Evolutionary conservation across 176 grass and related monocot genomes (phyloP), one percentile per base, ranked within the genome.

Genomic region (Cenchrus fungigraminus): DNA sequence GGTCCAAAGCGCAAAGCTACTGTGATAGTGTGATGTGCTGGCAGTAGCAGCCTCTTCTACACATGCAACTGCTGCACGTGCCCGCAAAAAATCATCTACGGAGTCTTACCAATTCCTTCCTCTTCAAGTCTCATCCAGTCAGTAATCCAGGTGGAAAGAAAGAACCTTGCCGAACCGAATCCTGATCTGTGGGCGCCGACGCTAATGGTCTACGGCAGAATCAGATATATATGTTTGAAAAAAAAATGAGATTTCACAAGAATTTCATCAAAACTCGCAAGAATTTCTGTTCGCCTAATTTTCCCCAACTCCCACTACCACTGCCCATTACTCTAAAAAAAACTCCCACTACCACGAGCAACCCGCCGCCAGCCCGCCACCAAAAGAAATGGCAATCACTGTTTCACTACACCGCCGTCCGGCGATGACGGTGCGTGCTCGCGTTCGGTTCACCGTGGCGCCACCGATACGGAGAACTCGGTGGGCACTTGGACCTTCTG

Each of bases 381-480:
- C 49, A 3, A 40, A 58, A 76, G 37, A 40, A 58, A 6, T 46
- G 32, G 6, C 57, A 53, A n/a, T 13, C 19, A 0, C 3, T 32
- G 31, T 32, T 32, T 25, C 22, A 25, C 22, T 22, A 19, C 65
- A 15, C 65, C 34, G 20, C 79, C 53, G 79, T 20, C 79, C 53
- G 79, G 79, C 79, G 20, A 81, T 81, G 65, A 45, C 79, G 79
- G 51, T 8, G 65, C 32, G 32, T 0, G 47, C 29, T 52, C 17
- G 46, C 12, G 31, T 3, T 40, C 3, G 2, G 67, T 10, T 94
- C 61, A 92, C 55, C 92, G 90, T 4, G 92, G 90, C 73, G 74
- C 88, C 16, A 91, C 50, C 0, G 92, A 89, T 29, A 94, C 79
- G n/a, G 92, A 92, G 73, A 89, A 80, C 11, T 87, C 88, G 6